phyloP scores from a whole-genome alignment of 2,329 filamentous ascomycete species.

The Corynespora cassiicola region DNA sequence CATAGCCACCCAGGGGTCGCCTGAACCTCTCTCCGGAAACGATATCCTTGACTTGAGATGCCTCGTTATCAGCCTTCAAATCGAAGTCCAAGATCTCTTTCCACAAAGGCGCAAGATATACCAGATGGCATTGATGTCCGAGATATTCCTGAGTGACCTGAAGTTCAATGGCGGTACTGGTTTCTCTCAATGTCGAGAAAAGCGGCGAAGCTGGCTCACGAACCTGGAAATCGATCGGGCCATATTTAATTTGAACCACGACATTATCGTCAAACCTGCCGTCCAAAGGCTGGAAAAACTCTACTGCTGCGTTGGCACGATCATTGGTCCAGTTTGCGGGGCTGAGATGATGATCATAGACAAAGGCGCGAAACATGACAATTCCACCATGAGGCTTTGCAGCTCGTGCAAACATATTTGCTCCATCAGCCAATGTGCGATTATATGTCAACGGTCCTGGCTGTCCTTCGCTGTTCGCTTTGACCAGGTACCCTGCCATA shows the following conservation, averaged over 20 bases:
- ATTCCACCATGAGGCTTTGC: conserved; percentile 93
- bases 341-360: conserved; percentile 67
- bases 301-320: conserved; percentile 72
- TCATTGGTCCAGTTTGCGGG: conserved; percentile 69
- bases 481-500: conserved; percentile 72
- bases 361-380: conserved; percentile 75
- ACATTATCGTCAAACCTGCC: conserved; percentile 73
- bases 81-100: conserved; percentile 72
- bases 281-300: conserved; percentile 71
- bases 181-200: conserved; percentile 60
- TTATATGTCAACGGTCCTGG: conserved; percentile 74
- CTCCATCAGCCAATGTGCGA: conserved; percentile 71
- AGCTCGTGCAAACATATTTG: conserved; percentile 78
- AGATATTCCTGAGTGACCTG: conserved; percentile 74
- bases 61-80: conserved; percentile 63
- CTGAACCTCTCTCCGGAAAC: conserved; percentile 66
- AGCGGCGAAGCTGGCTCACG: conserved; percentile 71
- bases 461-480: conserved; percentile 76
- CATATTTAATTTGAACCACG: conserved; percentile 76
- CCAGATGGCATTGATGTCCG: conserved; percentile 72
- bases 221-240: conserved; percentile 77
- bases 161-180: conserved; percentile 66
- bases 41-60: conserved; percentile 66
- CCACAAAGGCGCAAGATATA: conserved; percentile 74
- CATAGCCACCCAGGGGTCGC: conserved; percentile 65